phyloP scores from a whole-genome alignment of 306 rosid genomes.

The Amphicarpaea edgeworthii region DNA sequence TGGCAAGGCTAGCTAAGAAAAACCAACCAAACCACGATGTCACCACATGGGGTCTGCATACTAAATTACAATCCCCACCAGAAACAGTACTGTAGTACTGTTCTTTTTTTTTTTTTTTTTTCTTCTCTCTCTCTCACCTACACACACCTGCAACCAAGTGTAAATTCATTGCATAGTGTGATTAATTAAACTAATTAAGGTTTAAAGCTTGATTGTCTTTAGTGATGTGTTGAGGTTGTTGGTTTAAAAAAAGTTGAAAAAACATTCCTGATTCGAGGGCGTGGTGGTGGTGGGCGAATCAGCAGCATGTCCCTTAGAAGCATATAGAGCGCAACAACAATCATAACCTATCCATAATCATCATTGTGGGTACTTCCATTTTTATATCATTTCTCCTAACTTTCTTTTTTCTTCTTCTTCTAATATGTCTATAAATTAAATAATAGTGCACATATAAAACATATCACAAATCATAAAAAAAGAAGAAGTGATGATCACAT shows the following conservation, averaged over 20 bases:
- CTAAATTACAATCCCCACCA: constrained; percentile 38
- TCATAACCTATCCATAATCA: constrained; percentile 40
- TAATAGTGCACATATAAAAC: no score
- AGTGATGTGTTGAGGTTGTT: not conserved
- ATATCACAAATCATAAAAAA: no score
- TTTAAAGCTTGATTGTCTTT: constrained; percentile 46
- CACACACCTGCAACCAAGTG: constrained; percentile 41
- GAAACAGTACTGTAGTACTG: constrained; percentile 8
- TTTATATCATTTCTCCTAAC: not conserved
- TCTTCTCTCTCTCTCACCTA: constrained; percentile 28
- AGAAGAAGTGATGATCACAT: no score
- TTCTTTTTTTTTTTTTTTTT: no score
- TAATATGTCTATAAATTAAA: not conserved
- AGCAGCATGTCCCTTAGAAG: constrained; percentile 56
- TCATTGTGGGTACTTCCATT: constrained; percentile 19
- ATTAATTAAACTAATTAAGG: constrained; percentile 19
- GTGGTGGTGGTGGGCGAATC: constrained; percentile 48
- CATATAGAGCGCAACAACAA: constrained; percentile 37
- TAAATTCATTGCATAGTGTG: constrained; percentile 37
- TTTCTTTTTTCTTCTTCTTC: not conserved
- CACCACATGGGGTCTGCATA: constrained; percentile 56
- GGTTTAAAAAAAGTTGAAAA: constrained; percentile 41
- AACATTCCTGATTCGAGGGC: constrained; percentile 60
- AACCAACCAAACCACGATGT: constrained; percentile 51
- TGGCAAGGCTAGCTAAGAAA: constrained; percentile 47